Conservation (phyloP, 192 early-diverging fungal genomes). For the Neocallimastix lanati region DNA sequence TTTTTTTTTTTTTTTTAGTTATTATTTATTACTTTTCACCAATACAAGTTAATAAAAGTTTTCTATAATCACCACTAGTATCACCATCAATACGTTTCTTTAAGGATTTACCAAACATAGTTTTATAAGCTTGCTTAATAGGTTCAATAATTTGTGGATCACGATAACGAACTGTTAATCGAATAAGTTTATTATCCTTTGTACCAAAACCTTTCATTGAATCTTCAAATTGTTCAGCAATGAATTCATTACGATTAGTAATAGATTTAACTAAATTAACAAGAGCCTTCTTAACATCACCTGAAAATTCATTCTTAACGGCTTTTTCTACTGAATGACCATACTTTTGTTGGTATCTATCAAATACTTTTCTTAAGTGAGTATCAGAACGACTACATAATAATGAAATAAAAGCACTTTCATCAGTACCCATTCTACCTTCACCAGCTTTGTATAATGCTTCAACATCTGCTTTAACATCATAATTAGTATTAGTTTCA, state of each 20-base stretch:
- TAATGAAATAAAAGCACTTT: conserved; percentile 16
- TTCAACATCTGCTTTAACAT: conserved; percentile 16
- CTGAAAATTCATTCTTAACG: conserved; percentile 21
- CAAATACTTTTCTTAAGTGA: conserved; percentile 17
- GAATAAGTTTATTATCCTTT: conserved; percentile 20
- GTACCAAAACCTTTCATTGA: conserved; percentile 28
- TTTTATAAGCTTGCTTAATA: conserved; percentile 15
- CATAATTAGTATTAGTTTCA: conserved; percentile 1
- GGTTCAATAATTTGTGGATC: conserved; percentile 10
- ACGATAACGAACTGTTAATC: conserved; percentile 13
- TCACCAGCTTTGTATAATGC: conserved; percentile 22
- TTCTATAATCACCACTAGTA: conserved; percentile 17
- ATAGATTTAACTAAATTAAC: conserved; percentile 9
- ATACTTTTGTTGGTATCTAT: conserved; percentile 15
- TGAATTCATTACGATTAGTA: conserved; percentile 8
- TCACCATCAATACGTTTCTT: conserved; percentile 10
- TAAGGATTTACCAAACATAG: conserved; percentile 11
- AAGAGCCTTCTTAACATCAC: conserved; percentile 15
- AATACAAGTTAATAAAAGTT: conserved; percentile 9
- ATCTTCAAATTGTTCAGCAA: conserved; percentile 21
- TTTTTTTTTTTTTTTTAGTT: no score
- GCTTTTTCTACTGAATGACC: conserved; percentile 11
- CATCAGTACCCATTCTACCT: conserved; percentile 22
- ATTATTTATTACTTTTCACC: background rate
- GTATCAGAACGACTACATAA: conserved; percentile 6